phyloP scores from a whole-genome alignment of 108 stramenopile genomes.

The Conticribra guillardii region DNA sequence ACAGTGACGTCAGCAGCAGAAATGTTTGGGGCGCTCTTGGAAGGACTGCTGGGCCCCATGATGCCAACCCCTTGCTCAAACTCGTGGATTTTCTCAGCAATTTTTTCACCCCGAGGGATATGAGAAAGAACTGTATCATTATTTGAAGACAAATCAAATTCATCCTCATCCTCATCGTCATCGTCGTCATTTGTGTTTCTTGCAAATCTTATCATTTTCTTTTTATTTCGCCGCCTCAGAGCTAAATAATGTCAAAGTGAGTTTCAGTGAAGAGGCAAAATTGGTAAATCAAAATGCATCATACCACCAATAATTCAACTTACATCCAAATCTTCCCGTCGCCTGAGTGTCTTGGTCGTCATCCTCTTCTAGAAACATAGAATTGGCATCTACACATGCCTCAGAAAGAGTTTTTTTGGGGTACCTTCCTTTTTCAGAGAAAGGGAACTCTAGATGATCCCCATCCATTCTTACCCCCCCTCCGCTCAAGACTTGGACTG shows the following conservation, averaged over 20 bases:
- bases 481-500: conserved; percentile 13
- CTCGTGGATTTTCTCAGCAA: background rate
- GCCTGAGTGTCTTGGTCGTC: background rate
- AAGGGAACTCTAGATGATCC: conserved; percentile 84
- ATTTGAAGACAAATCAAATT: background rate
- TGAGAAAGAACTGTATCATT: background rate
- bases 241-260: conserved; percentile 20
- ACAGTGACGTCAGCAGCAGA: too few species aligned
- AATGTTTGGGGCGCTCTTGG: too few species aligned
- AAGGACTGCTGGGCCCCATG: too few species aligned
- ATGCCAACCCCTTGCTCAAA: background rate
- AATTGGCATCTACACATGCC: conserved; percentile 55
- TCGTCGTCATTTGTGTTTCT: conserved; percentile 18
- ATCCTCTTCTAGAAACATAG: conserved; percentile 44
- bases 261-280: too few species aligned
- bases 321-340: conserved; percentile 14
- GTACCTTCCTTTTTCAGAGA: conserved; percentile 75
- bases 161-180: conserved; percentile 26
- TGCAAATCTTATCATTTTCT: conserved; percentile 9
- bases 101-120: too few species aligned
- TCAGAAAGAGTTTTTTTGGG: conserved; percentile 70
- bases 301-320: conserved; percentile 9
- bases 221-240: conserved; percentile 7
- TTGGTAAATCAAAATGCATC: too few species aligned
- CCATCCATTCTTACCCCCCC: conserved; percentile 46